Conservation (phyloP, 2,329 filamentous ascomycete genomes). For the Cordyceps farinosa region DNA sequence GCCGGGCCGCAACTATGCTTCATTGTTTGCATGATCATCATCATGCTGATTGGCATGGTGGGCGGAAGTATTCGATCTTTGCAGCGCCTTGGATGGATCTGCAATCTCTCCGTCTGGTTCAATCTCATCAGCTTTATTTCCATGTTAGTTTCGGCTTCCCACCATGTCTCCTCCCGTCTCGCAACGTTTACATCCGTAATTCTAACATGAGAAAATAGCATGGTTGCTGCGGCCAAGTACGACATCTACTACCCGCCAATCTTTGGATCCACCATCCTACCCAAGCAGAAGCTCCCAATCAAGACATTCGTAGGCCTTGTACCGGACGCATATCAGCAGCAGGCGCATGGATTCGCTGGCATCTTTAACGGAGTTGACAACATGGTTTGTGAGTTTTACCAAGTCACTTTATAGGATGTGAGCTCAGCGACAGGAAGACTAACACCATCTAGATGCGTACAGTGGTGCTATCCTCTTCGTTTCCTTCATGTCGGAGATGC, state of each 20-base stretch:
- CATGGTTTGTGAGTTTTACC: slow-evolving; percentile 15
- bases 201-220: background rate
- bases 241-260: background rate
- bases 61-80: slow-evolving; percentile 54
- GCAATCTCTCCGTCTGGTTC: slow-evolving; percentile 55
- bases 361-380: slow-evolving; percentile 19
- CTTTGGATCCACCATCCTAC: slow-evolving; percentile 14
- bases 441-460: slow-evolving; percentile 38
- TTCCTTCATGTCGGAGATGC: slow-evolving; percentile 52
- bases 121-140: slow-evolving; percentile 49
- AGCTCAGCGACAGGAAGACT: background rate
- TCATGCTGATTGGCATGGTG: slow-evolving; percentile 47
- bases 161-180: too few relatives aligned
- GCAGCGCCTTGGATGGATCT: slow-evolving; percentile 50
- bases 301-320: slow-evolving; percentile 15
- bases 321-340: slow-evolving; percentile 17
- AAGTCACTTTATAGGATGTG: slow-evolving; percentile 29
- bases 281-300: slow-evolving; percentile 8
- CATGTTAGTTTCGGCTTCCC: slow-evolving; percentile 1
- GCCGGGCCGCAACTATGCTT: slow-evolving; percentile 44
- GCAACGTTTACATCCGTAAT: too few relatives aligned
- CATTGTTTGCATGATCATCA: slow-evolving; percentile 48
- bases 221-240: slow-evolving; percentile 18
- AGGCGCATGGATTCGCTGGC: slow-evolving; percentile 16
- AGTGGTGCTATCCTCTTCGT: slow-evolving; percentile 55